Conservation (phyloP, 1,139 yeast genomes). For the Casaregolazyma suthepensis region DNA sequence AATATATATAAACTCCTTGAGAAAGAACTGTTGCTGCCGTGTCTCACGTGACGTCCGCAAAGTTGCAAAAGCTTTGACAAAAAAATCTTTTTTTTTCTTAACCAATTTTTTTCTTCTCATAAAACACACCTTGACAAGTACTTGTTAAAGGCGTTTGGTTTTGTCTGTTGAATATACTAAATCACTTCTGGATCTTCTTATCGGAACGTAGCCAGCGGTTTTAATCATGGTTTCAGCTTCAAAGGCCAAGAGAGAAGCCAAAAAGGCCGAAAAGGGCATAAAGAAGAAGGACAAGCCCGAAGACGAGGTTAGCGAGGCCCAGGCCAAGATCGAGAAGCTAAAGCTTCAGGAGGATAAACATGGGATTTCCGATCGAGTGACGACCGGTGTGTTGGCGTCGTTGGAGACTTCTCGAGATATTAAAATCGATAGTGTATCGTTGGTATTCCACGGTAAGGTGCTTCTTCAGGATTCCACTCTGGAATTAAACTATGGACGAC, state of each 20-base stretch:
- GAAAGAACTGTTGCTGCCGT: background rate
- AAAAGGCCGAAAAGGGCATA: conserved; percentile 64
- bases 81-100: background rate
- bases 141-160: conserved; percentile 3
- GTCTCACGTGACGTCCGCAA: background rate
- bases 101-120: conserved; percentile 3
- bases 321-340: conserved; percentile 74
- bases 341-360: conserved; percentile 90
- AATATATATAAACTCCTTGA: background rate
- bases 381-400: conserved; percentile 94
- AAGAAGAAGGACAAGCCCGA: conserved; percentile 46
- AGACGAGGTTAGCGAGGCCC: conserved; percentile 50
- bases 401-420: conserved; percentile 88
- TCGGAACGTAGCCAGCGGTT: background rate
- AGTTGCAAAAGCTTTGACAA: background rate
- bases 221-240: conserved; percentile 56
- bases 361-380: conserved; percentile 94
- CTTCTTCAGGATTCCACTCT: conserved; percentile 83
- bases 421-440: conserved; percentile 81
- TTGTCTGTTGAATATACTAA: background rate
- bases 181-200: background rate
- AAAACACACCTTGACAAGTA: background rate
- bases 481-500: conserved; percentile 94
- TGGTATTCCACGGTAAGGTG: conserved; percentile 96
- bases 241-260: conserved; percentile 81